Base-by-base conservation (phyloP, 495 filamentous ascomycete species). In the Penicillium paradoxum region DNA sequence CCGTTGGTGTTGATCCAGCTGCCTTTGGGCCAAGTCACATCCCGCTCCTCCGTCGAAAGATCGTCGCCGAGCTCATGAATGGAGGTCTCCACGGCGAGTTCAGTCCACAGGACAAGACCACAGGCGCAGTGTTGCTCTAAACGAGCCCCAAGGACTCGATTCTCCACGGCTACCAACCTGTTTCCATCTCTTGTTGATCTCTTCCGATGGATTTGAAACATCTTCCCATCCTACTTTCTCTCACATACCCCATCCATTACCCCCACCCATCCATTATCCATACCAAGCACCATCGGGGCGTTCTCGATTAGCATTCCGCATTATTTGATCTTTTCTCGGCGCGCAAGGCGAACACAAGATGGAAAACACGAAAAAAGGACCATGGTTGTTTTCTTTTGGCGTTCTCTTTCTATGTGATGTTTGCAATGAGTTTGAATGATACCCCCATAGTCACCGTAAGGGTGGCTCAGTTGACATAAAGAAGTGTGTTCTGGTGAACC, bases 31-130 rank as follows among this genome's bases (percentile, higher is more conserved):
- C 82, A 19, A n/a, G 25, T 0, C 76, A 90, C 46, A 82, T 87
- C 54, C 64, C 70, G 11, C 59, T 76, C 10, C 77, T 89, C 57
- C 76, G 88, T 36, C 67, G 65, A 44, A 75, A 83, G 55, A 83
- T 91, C 18, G 85, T 87, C 9, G 87, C 83, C 0, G 80, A 89
- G 50, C 61, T 91, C 19, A 71, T 89, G 24, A 83, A 87, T 50
- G 79, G 80, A 3, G 86, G 86, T 0, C 84, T 89, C 30, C 69
- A 68, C 34, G 73, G 68, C 9, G 73, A 75, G 9, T 74, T 78
- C 27, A 55, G 57, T 30, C 73, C 72, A 10, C 22, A 44, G 11
- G 59, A 59, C 25, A 46, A 21, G 11, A 18, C 37, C 9, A 39
- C 21, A 11, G 66, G 67, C 0, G 45, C 58, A 29, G 48, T 60